Base-by-base conservation (phyloP, 2,329 filamentous ascomycete genomes). In the Thielaviopsis punctulata region DNA sequence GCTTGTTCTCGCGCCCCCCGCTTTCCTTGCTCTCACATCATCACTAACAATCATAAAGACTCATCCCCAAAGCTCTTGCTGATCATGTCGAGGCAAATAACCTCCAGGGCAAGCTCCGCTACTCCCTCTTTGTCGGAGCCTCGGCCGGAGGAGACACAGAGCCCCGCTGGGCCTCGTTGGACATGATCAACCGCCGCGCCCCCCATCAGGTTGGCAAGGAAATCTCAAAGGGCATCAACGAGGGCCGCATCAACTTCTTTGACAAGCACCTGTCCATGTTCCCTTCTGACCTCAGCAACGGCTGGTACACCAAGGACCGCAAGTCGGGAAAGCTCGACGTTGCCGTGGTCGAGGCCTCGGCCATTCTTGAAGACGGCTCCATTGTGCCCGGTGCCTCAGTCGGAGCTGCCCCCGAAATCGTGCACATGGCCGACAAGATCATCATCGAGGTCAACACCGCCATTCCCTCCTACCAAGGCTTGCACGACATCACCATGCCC, bases 251-350 rank as follows among this genome's bases (percentile, higher is more conserved):
- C 68, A 80, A 90, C 57, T 94, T 94, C 68, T 94, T 93, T 64
- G 87, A 94, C 66, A 94, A 94, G 71, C 87, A 94, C 69, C 66
- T 94, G 63, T 88, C 82, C 67, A 93, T 93, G 87, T 94, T 94
- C 65, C 87, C 87, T 3, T 76, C 82, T 39, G 87, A 94, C 63
- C 71, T 94, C 58, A 83, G 90, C 65, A 60, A 81, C 73, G 84
- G 85, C 25, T 90, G 75, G 67, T 94, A 93, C 69, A 93, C 87
- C 12, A 81, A 86, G 65, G 76, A 93, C 64, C 82, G 82, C 62
- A 75, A 80, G 5, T 75, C 76, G 57, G 85, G 83, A 62, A 80
- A 77, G 59, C 71, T 94, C 25, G 87, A 94, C 61, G 86, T 93
- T 1, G 84, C 82, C 0, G 82, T 94, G 45, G 82, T 94, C 15